These are phyloP conservation scores for Backusella parvicylindrica DNA, from an alignment of 192 early-diverging fungal species.

Conservation along the genomic window DNA sequence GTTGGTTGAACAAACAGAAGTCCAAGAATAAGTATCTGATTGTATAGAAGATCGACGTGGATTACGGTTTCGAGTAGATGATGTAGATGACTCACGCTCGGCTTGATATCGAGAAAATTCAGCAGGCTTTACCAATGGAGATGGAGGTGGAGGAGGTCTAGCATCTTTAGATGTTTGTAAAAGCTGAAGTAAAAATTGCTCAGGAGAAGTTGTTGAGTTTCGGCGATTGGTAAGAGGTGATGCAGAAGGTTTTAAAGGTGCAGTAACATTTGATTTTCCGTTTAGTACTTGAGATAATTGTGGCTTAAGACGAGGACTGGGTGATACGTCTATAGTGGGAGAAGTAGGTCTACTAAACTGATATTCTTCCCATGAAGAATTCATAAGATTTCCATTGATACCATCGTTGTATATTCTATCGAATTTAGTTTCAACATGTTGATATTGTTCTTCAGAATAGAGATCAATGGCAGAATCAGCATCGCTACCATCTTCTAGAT, in stretches of 20 bases:
- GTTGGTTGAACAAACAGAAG: background rate
- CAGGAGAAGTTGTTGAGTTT: conserved; percentile 23
- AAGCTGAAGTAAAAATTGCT: conserved; percentile 20
- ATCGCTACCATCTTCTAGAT: conserved; percentile 10
- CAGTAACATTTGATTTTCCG: background rate
- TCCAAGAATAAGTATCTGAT: conserved; percentile 19
- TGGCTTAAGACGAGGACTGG: background rate
- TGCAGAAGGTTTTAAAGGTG: conserved; percentile 12
- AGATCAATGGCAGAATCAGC: conserved; percentile 27
- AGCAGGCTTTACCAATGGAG: background rate
- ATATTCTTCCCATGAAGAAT: background rate
- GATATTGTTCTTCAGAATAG: conserved; percentile 8
- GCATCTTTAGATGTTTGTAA: conserved; percentile 8
- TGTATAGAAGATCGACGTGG: conserved; percentile 26
- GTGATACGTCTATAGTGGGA: background rate
- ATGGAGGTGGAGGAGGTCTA: background rate
- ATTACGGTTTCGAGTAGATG: conserved; percentile 15
- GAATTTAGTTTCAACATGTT: conserved; percentile 16
- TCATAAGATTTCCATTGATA: conserved; percentile 14
- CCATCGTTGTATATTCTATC: conserved; percentile 32
- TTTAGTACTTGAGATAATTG: background rate
- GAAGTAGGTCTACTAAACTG: background rate
- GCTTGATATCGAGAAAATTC: conserved; percentile 20
- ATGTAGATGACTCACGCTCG: conserved; percentile 27
- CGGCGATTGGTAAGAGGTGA: conserved; percentile 16